Evolutionary conservation across 1,139 yeast genomes (phyloP), one percentile per base, ranked within the genome.

Genomic region (Yamadazyma diddensiae): DNA sequence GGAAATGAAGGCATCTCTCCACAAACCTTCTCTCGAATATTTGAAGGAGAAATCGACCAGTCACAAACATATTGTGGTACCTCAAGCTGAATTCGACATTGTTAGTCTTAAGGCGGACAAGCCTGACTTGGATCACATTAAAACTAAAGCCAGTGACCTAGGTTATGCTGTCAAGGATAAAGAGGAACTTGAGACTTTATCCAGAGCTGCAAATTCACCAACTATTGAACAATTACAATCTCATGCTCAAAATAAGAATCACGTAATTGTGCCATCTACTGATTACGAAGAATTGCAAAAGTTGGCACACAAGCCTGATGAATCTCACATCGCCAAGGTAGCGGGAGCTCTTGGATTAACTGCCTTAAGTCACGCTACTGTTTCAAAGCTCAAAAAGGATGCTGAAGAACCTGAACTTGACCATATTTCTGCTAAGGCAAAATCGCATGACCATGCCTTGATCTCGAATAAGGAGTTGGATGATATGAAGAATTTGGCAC

Each of bases 391-490:
- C 34, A 46, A 43, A 15, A 27, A 37, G 5, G 16, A 28, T 3
- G 36, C 45, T 4, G 62, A 62, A 17, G 50, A 51, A 18, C 59
- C 60, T 14, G 31, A 43, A 6, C 28, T 47, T 15, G 46, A 46
- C 1, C 53, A 51, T 26, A 24, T 61, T 9, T 45, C 40, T 0
- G 38, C 40, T 6, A 42, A 43, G 24, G 47, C 50, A 2, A 52
- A 50, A 28, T 35, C 52, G 2, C 15, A 43, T 3, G 53, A 47
- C 0, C 20, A 18, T 18, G 6, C 38, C 13, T 31, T 46, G 7
- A 39, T 62, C 0, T 2, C 47, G 52, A 30, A 25, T 35, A 2
- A 67, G 60, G 38, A 62, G 58, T 35, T 52, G 22, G 63, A 8
- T 44, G 47, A 17, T 47, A 9, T 13, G 15, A 10, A 5, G 15